Evolutionary conservation across 2,329 filamentous ascomycete genomes (phyloP), one percentile per base, ranked within the genome.

Genomic region (Trichoderma endophyticum): DNA sequence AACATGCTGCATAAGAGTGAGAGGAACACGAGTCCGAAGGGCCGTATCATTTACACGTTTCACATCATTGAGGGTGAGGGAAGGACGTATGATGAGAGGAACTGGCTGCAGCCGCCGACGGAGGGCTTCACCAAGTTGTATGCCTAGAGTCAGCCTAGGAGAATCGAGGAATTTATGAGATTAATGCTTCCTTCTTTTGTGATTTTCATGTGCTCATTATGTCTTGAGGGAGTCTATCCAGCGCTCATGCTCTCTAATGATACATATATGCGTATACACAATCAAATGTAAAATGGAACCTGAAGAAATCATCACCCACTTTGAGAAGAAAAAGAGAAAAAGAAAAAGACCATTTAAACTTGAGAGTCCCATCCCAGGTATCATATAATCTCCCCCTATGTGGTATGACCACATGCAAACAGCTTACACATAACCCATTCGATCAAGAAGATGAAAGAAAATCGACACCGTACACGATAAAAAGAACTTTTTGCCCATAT

Each of bases 1-100:
- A 98, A 98, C 81, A 83, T 98, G 77, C 80, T 98, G 83, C 96
- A 99, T 83, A 97, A 97, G 89, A 98, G 95, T 80, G 94, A 97
- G 88, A 93, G 88, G 86, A 99, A 99, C 80, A 87, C 89, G 71
- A 97, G 95, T 80, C 83, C 87, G 75, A 95, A 93, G 85, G 94
- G 95, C 26, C 87, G 95, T 75, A 97, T 96, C 79, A 97, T 98
- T 69, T 99, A 98, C 82, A 98, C 96, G 0, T 99, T 98, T 81
- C 96, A 99, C 84, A 89, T 97, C 72, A 98, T 98, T 78, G 96
- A 98, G 83, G 93, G 92, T 0, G 88, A 92, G 24, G 87, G 82
- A 0, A 85, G 90, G 57, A 85, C 84, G 70, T 99, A 98, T 81
- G 96, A 98, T 82, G 87, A 88, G 82, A 87, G 87, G 82, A 99